Percentiles rank a stretch among this genome's conserved stretches.
Evolutionary conservation across 371 early-diverging fungal species (phyloP).

Genomic region (Lichtheimia ornata): DNA sequence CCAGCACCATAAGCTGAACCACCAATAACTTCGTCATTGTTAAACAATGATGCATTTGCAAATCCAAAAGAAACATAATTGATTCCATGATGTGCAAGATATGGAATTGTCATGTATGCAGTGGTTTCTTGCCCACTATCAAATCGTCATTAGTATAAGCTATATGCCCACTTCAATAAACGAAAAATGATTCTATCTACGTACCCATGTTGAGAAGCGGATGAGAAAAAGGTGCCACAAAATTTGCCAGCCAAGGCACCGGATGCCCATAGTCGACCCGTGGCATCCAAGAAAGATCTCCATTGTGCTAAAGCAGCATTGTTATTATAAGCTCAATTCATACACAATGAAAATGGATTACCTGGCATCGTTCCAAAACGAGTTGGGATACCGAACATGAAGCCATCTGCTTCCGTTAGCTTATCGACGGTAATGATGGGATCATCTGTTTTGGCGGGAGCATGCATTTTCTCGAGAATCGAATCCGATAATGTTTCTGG

Average conservation of each 20-base stretch:
- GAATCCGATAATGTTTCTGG: slow-evolving; percentile 70
- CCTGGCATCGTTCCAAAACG: slow-evolving; percentile 69
- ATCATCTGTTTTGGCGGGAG: slow-evolving; percentile 57
- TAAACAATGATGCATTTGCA: slow-evolving; percentile 38
- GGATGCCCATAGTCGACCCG: slow-evolving; percentile 73
- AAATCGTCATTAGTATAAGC: no score
- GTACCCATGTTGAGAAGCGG: slow-evolving; percentile 65
- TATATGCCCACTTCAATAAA: no score
- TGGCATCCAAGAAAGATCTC: slow-evolving; percentile 58
- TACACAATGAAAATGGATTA: no score
- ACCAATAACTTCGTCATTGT: slow-evolving; percentile 51
- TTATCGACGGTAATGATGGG: slow-evolving; percentile 64
- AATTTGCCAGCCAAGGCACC: slow-evolving; percentile 71
- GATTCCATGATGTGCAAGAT: slow-evolving; percentile 81
- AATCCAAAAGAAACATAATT: slow-evolving; percentile 78
- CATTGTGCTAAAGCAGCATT: no score
- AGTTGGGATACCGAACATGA: slow-evolving; percentile 72
- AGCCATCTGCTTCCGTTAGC: slow-evolving; percentile 71
- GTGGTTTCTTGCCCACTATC: slow-evolving; percentile 76
- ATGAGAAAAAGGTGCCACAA: slow-evolving; percentile 74
- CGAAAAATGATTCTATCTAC: no score
- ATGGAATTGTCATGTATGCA: slow-evolving; percentile 65
- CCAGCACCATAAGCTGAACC: slow-evolving; percentile 81
- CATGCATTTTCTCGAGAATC: slow-evolving; percentile 73
- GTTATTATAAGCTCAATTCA: no score